phyloP scores from a whole-genome alignment of 305 asterid genomes.

The Ilex paraguariensis region DNA sequence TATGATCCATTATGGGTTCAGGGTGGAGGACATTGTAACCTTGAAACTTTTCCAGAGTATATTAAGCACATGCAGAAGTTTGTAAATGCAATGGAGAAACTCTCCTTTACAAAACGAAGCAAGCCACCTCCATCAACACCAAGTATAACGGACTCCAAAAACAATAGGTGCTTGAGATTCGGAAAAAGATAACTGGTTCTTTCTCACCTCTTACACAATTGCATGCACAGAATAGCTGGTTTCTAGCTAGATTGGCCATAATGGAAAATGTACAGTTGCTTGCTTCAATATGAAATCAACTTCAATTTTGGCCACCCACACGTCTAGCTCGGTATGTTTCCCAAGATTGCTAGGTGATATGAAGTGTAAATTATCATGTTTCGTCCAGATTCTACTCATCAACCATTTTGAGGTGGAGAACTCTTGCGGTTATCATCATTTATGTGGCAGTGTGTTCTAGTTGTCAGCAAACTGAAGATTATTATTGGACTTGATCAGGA shows the following conservation, averaged over 20 bases:
- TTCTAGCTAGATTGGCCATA: slow-evolving; percentile 4
- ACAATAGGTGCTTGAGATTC: slow-evolving; percentile 81
- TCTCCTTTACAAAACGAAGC: slow-evolving; percentile 58
- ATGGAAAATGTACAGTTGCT: background rate
- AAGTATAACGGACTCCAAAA: slow-evolving; percentile 42
- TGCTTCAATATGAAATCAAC: no score
- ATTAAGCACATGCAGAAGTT: slow-evolving; percentile 81
- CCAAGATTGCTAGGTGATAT: no score
- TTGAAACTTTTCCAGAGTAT: slow-evolving; percentile 91
- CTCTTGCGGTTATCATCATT: no score
- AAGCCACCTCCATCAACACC: slow-evolving; percentile 29
- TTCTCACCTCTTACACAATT: slow-evolving; percentile 15
- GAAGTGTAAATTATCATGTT: no score
- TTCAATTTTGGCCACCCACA: no score
- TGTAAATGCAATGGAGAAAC: slow-evolving; percentile 81
- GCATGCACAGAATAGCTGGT: slow-evolving; percentile 3
- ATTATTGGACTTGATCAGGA: no score
- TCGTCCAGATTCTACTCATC: no score
- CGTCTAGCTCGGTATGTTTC: no score
- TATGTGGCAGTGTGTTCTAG: no score
- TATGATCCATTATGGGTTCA: slow-evolving; percentile 93
- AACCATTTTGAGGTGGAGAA: no score
- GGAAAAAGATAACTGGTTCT: slow-evolving; percentile 36
- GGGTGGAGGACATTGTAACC: slow-evolving; percentile 97
- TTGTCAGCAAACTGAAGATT: no score